phyloP scores from a whole-genome alignment of 2,329 filamentous ascomycete species.

The Phaeosphaeriaceae sp. region DNA sequence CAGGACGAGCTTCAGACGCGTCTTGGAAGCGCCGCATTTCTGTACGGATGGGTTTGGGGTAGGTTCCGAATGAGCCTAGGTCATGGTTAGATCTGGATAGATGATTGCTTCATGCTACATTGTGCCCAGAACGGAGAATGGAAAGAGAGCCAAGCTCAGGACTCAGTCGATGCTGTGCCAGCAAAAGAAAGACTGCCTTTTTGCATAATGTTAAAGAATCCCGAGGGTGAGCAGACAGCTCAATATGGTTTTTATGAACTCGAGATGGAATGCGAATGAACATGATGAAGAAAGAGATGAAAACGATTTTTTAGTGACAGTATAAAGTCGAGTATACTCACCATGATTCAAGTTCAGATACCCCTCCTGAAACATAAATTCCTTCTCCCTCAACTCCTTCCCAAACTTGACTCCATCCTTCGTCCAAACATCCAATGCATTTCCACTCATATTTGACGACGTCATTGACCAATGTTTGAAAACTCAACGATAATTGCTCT shows the following conservation, averaged over 20 bases:
- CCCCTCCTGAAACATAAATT: constrained; percentile 74
- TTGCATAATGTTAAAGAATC: too few species aligned
- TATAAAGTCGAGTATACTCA: constrained; percentile 45
- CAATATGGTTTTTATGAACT: not conserved
- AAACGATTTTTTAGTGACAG: not conserved
- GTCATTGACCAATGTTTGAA: constrained; percentile 19
- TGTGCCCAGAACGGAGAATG: too few species aligned
- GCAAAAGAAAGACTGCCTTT: too few species aligned
- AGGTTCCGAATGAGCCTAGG: constrained; percentile 78
- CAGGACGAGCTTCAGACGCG: constrained; percentile 71
- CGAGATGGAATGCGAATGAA: not conserved
- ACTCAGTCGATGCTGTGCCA: too few species aligned
- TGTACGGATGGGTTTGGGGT: constrained; percentile 69
- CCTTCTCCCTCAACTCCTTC: constrained; percentile 61
- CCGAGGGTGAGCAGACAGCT: too few species aligned
- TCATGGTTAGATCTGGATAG: not conserved
- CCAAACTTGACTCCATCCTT: constrained; percentile 55
- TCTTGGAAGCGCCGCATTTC: constrained; percentile 72
- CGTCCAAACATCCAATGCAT: constrained; percentile 20
- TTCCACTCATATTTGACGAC: constrained; percentile 2
- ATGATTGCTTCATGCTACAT: not conserved
- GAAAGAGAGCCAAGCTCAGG: too few species aligned
- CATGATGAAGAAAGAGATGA: not conserved
- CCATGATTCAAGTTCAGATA: constrained; percentile 83
- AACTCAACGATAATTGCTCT: not conserved